Evolutionary conservation across 75 land plant genomes (phyloP), one percentile per base, ranked within the genome.

Genomic region (Selaginella moellendorffii): DNA sequence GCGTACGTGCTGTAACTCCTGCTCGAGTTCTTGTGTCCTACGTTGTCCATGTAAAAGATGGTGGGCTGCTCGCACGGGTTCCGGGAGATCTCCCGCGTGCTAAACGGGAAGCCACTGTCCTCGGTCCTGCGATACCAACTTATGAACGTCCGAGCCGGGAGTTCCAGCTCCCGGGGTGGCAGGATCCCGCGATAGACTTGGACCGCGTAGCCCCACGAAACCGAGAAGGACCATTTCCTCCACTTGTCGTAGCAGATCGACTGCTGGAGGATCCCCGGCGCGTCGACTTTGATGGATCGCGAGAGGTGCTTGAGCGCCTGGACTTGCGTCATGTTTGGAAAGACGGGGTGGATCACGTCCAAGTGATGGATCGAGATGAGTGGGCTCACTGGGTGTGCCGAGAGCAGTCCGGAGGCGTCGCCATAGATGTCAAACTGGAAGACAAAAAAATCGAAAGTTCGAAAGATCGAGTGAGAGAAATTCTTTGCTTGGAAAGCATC

Each of bases 311-410:
- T 31, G n/a, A 86, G 63, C 12, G 80, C 68, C 28, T 76, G 67
- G 0, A 31, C 20, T 1, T 74, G 81, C 26, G 63, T 76, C 80
- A 68, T 74, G 61, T 58, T 70, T 12, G 91, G 91, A 58, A 80
- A 88, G 58, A 88, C 70, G 2, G 91, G 87, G 2, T 69, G 53
- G 5, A 86, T 63, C 19, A 24, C 24, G 63, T 88, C 95, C 2
- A 88, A 46, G 64, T 88, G 95, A 76, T 88, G 95, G 23, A 88
- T 70, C 27, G 95, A 81, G 27, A 88, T 58, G 17, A 86, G 26
- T 9, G 87, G 87, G 2, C 77, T 52, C 24, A 72, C 66, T 5
- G 91, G 91, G 24, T 86, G 95, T 9, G 86, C 80, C 63, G 91
- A 74, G 54, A 88, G 62, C 25, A 70, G 30, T 21, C 95, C 95